Percentiles rank a stretch among this genome's conserved stretches.
Evolutionary conservation across 2,329 filamentous ascomycete genomes (phyloP).

Genomic region (Cladophialophora bantiana): DNA sequence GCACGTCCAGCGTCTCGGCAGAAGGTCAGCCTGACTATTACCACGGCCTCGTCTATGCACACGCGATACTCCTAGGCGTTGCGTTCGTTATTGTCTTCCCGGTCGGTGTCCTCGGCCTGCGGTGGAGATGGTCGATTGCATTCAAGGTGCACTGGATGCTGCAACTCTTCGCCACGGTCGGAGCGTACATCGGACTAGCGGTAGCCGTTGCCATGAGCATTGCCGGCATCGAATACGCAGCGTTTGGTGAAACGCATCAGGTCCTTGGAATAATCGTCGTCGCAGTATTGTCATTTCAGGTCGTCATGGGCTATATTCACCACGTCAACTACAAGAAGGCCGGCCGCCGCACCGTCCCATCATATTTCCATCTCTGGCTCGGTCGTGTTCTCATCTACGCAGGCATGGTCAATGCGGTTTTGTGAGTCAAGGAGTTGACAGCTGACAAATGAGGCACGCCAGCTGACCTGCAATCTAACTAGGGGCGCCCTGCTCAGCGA

Average conservation of each 20-base stretch:
- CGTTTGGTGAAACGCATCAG: conserved; percentile 54
- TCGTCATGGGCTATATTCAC: conserved; percentile 46
- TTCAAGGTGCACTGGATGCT: conserved; percentile 50
- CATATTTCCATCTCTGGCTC: conserved; percentile 38
- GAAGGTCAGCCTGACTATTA: conserved; percentile 18
- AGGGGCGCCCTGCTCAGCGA: conserved; percentile 11
- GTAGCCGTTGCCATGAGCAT: conserved; percentile 50
- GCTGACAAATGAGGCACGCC: neutral
- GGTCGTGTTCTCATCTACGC: conserved; percentile 37
- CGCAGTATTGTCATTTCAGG: conserved; percentile 44
- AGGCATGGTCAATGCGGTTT: conserved; percentile 28
- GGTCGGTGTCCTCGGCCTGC: conserved; percentile 44
- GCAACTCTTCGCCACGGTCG: conserved; percentile 47
- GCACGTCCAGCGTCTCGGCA: conserved; percentile 42
- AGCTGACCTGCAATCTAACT: neutral
- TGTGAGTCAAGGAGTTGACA: conserved; percentile 3
- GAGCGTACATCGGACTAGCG: conserved; percentile 48
- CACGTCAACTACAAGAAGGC: conserved; percentile 44
- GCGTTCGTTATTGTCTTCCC: conserved; percentile 47
- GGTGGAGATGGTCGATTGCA: conserved; percentile 45
- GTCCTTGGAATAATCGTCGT: conserved; percentile 52
- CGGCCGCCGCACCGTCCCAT: conserved; percentile 19
- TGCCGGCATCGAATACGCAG: conserved; percentile 47
- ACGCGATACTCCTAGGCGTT: conserved; percentile 45
- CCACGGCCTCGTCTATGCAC: conserved; percentile 29